phyloP scores from a whole-genome alignment of 148 eudicot species.

The Rhododendron mucronatum region DNA sequence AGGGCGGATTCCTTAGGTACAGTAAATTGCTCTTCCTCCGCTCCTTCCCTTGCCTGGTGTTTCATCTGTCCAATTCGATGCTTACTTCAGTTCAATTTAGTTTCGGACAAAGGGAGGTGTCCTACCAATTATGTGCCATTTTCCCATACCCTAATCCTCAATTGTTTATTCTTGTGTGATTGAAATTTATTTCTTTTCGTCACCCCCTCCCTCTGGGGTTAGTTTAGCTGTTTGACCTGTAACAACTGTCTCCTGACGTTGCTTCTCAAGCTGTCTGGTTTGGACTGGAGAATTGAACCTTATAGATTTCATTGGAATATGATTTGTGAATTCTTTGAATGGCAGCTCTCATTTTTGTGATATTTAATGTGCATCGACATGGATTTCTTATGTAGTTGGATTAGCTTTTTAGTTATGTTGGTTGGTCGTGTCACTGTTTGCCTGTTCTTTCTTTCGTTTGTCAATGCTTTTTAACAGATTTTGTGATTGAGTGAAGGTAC shows the following conservation, averaged over 20 bases:
- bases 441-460: not conserved
- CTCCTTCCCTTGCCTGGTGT: constrained; percentile 1
- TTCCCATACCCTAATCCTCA: constrained; percentile 27
- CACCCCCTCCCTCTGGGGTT: constrained; percentile 6
- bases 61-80: not conserved
- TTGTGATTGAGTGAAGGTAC: not conserved
- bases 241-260: not conserved
- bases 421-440: not conserved
- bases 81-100: not conserved
- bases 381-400: not conserved
- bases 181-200: constrained; percentile 16
- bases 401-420: not conserved
- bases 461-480: not conserved
- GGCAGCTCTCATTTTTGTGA: not conserved
- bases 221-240: not conserved
- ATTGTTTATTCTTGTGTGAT: constrained; percentile 35
- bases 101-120: not conserved
- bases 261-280: constrained; percentile 6
- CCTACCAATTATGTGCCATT: not conserved
- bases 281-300: not conserved
- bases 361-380: not conserved
- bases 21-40: constrained; percentile 10
- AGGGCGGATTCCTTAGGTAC: not conserved
- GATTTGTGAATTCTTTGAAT: not conserved
- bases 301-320: not conserved